These are phyloP conservation scores for Golubevia sp. DNA, from an alignment of 1,284 basidiomycete species.

Conservation along the genomic window DNA sequence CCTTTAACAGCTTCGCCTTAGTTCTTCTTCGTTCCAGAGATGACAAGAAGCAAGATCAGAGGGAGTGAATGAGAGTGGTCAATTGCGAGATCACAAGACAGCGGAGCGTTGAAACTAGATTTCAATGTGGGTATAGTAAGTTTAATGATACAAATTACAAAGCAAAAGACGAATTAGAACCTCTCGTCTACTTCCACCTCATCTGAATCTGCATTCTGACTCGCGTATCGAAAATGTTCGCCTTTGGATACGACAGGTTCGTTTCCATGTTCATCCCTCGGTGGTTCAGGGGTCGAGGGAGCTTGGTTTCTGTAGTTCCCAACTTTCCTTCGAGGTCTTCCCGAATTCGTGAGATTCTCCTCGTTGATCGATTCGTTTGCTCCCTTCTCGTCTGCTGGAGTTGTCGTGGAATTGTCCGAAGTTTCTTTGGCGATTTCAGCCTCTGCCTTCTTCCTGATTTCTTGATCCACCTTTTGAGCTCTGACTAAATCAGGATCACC, in stretches of 20 bases:
- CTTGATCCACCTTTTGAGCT: slow-evolving; percentile 1
- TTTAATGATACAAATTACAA: too few relatives aligned
- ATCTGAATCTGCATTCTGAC: background rate
- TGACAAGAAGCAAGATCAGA: too few relatives aligned
- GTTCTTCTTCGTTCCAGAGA: too few relatives aligned
- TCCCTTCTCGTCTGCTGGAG: too few relatives aligned
- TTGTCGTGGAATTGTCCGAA: background rate
- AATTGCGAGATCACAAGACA: too few relatives aligned
- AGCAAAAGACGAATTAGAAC: too few relatives aligned
- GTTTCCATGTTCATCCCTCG: background rate
- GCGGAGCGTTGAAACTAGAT: too few relatives aligned
- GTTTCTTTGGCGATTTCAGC: background rate
- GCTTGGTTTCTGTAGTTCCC: background rate
- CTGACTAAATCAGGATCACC: slow-evolving; percentile 4
- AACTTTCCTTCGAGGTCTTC: slow-evolving; percentile 3
- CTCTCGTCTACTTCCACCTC: slow-evolving; percentile 2
- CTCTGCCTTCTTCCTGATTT: background rate
- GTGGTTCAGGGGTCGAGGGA: too few relatives aligned
- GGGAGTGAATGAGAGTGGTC: too few relatives aligned
- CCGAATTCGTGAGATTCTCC: slow-evolving; percentile 12
- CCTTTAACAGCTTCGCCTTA: too few relatives aligned
- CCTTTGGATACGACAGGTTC: slow-evolving; percentile 9
- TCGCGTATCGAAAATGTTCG: slow-evolving; percentile 1
- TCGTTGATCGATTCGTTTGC: background rate
- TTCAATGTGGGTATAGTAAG: too few relatives aligned